These are phyloP conservation scores for Ogataea pilisensis DNA, from an alignment of 805 yeast genomes.

Conservation along the genomic window DNA sequence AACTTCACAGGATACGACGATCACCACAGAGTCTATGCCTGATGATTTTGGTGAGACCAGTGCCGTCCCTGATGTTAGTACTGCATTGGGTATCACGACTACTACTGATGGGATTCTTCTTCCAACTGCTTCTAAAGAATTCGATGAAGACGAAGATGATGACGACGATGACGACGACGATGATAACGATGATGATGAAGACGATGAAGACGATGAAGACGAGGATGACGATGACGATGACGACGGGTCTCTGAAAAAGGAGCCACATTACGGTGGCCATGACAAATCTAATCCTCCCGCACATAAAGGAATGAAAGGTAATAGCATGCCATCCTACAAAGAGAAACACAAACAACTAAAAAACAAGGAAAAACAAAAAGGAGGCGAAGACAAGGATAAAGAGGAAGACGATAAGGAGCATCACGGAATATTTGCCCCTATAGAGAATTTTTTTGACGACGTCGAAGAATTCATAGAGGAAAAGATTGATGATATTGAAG, in stretches of 20 bases:
- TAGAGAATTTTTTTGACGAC: conserved; percentile 20
- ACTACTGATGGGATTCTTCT: background rate
- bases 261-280: background rate
- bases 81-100: conserved; percentile 1
- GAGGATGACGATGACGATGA: conserved; percentile 13
- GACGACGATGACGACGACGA: conserved; percentile 17
- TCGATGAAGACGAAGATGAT: conserved; percentile 12
- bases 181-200: conserved; percentile 15
- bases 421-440: conserved; percentile 9
- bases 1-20: conserved; percentile 5
- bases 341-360: conserved; percentile 11
- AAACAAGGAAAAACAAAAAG: conserved; percentile 15
- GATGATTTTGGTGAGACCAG: conserved; percentile 4
- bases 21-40: conserved; percentile 5
- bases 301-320: background rate
- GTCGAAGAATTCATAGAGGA: conserved; percentile 23
- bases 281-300: background rate
- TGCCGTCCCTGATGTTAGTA: too few relatives aligned
- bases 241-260: conserved; percentile 17
- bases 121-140: background rate
- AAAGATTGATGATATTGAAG: conserved; percentile 25
- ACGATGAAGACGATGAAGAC: conserved; percentile 13
- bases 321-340: conserved; percentile 5
- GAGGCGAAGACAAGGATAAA: conserved; percentile 14
- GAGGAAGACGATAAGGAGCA: conserved; percentile 4